phyloP scores from a whole-genome alignment of 306 rosid genomes.

The Arachis stenosperma region DNA sequence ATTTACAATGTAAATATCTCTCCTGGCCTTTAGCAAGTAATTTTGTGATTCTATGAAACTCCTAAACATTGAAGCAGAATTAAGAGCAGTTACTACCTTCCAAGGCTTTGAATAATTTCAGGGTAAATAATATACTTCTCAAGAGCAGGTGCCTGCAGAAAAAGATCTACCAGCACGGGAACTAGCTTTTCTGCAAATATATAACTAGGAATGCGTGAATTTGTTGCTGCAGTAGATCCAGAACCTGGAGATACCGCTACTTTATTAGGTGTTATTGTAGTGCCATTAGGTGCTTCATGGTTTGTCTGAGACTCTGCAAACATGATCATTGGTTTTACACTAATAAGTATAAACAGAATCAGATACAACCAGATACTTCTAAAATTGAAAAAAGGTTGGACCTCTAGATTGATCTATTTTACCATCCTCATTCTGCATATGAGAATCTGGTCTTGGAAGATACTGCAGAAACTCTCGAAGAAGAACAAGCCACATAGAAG shows the following conservation, averaged over 20 bases:
- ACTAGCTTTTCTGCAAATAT: constrained; percentile 87
- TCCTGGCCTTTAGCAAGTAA: constrained; percentile 13
- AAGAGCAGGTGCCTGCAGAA: constrained; percentile 74
- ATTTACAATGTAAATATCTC: neutral
- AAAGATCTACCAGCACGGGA: constrained; percentile 84
- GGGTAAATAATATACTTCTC: constrained; percentile 84
- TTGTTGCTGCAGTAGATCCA: constrained; percentile 51
- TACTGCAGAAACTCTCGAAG: constrained; percentile 74
- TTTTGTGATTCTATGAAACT: constrained; percentile 26
- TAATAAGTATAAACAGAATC: constrained; percentile 30
- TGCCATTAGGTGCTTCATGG: constrained; percentile 59
- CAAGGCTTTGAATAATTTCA: constrained; percentile 88
- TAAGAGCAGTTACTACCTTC: constrained; percentile 68
- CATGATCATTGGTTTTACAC: constrained; percentile 33
- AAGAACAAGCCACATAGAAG: constrained; percentile 93
- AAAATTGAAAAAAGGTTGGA: constrained; percentile 57
- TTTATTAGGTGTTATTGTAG: constrained; percentile 49
- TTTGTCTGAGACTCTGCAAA: constrained; percentile 59
- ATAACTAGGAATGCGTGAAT: constrained; percentile 62
- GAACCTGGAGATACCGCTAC: constrained; percentile 57
- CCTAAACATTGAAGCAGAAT: constrained; percentile 23
- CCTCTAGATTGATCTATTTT: constrained; percentile 59
- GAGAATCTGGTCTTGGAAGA: constrained; percentile 76
- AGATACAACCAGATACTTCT: constrained; percentile 34
- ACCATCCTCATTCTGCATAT: constrained; percentile 61